phyloP scores from a whole-genome alignment of 2,329 filamentous ascomycete genomes.

The Apiospora rasikravindrae region DNA sequence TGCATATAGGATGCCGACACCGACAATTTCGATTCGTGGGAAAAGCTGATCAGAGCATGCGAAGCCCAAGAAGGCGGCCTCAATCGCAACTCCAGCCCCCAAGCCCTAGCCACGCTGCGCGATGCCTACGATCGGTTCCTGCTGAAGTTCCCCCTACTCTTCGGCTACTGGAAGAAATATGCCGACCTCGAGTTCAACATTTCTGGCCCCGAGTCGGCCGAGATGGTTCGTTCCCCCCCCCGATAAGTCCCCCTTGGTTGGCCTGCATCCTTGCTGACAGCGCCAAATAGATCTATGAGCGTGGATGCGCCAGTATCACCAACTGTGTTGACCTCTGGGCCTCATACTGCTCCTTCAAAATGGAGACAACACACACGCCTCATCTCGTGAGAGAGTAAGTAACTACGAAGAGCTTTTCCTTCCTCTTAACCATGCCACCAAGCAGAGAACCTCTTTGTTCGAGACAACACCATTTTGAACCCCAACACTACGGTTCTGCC shows the following conservation, averaged over 20 bases:
- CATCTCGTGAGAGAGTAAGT: constrained; percentile 99
- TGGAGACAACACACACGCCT: constrained; percentile 93
- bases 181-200: constrained; percentile 97
- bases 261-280: constrained; percentile 30
- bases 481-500: constrained; percentile 38
- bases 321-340: constrained; percentile 97
- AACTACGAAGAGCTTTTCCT: constrained; percentile 65
- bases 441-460: constrained; percentile 43
- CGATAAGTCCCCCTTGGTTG: not conserved
- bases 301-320: constrained; percentile 89
- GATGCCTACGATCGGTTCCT: constrained; percentile 92
- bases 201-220: constrained; percentile 92
- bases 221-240: constrained; percentile 69
- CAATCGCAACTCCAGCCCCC: constrained; percentile 94
- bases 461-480: constrained; percentile 32
- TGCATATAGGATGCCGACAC: constrained; percentile 65
- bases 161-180: constrained; percentile 99
- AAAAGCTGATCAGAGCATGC: constrained; percentile 83
- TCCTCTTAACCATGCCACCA: constrained; percentile 64
- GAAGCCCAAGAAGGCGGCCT: constrained; percentile 90
- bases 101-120: constrained; percentile 86
- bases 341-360: constrained; percentile 97
- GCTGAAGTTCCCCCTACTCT: constrained; percentile 91
- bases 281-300: constrained; percentile 79
- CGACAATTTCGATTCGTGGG: constrained; percentile 95